Conservation (phyloP, 2,329 filamentous ascomycete species). For the Phyllosticta citrichinensis region DNA sequence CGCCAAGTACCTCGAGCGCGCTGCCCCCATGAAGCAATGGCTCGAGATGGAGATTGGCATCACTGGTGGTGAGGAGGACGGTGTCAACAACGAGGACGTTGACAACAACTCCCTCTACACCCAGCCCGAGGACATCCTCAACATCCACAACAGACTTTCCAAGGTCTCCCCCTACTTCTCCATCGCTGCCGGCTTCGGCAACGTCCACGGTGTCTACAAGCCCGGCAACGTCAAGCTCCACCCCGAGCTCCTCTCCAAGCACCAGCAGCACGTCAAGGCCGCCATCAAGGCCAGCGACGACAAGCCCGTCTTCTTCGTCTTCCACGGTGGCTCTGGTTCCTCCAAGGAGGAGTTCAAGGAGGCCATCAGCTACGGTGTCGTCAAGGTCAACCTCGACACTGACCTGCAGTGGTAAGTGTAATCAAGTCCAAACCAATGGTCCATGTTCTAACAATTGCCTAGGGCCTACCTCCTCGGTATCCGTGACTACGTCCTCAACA, state of each 20-base stretch:
- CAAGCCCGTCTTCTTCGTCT: conserved; percentile 98
- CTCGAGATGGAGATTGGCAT: conserved; percentile 97
- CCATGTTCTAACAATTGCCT: conserved; percentile 33
- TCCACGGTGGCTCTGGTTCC: conserved; percentile 95
- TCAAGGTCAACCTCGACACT: conserved; percentile 99
- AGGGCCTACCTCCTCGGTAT: conserved; percentile 77
- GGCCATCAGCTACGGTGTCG: conserved; percentile 85
- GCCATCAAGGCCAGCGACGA: conserved; percentile 60
- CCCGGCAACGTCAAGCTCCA: conserved; percentile 94
- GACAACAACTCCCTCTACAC: conserved; percentile 98
- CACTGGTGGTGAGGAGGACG: conserved; percentile 94
- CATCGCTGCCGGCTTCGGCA: conserved; percentile 95
- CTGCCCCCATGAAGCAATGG: conserved; percentile 96
- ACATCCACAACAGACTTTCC: conserved; percentile 77
- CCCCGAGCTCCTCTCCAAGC: conserved; percentile 91
- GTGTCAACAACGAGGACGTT: conserved; percentile 96
- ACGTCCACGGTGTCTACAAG: conserved; percentile 99
- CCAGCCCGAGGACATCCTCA: conserved; percentile 90
- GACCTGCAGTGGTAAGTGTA: conserved; percentile 61
- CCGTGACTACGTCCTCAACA: conserved; percentile 86
- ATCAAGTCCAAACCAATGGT: too few species aligned
- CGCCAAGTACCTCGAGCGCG: conserved; percentile 85
- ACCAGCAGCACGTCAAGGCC: conserved; percentile 85
- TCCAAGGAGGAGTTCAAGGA: conserved; percentile 81
- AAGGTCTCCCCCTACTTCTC: conserved; percentile 91